A percentile compares a stretch with the other conserved stretches of the same genome.
Evolutionary conservation across 2,329 filamentous ascomycete species (phyloP).

Genomic region (Fusarium algeriense): DNA sequence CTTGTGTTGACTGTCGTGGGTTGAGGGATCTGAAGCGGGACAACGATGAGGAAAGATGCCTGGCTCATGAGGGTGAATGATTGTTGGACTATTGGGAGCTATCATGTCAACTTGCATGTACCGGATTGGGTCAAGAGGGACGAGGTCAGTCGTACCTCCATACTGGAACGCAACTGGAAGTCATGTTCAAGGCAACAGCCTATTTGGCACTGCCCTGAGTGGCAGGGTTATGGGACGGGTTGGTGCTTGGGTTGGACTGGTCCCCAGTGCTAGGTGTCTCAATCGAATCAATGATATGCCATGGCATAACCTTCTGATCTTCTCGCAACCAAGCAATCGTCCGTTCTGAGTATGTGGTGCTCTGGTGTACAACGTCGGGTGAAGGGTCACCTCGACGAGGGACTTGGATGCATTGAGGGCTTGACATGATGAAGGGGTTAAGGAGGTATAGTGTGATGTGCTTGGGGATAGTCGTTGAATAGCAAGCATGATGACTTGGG

Average conservation of each 20-base stretch:
- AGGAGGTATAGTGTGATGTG: not conserved
- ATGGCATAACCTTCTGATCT: constrained; percentile 4
- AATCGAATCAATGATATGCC: constrained; percentile 3
- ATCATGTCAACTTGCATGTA: not conserved
- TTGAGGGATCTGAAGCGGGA: fast-evolving
- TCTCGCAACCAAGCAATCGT: constrained; percentile 22
- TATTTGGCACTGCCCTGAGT: constrained; percentile 12
- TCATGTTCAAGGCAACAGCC: fast-evolving
- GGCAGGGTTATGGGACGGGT: not conserved
- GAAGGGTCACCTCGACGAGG: fast-evolving
- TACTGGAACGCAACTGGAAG: too few relatives aligned
- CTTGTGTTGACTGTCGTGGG: too few relatives aligned
- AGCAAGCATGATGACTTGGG: not conserved
- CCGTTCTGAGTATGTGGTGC: not conserved
- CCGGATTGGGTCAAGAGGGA: fast-evolving
- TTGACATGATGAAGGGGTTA: not conserved
- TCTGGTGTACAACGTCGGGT: not conserved
- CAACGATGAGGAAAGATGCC: fast-evolving
- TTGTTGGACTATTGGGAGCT: fast-evolving
- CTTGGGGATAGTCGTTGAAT: not conserved
- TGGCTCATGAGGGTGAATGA: fast-evolving
- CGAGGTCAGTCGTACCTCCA: not conserved
- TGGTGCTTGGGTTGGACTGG: fast-evolving
- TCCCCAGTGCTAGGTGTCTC: not conserved
- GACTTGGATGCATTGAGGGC: fast-evolving